A percentile compares a stretch with the other conserved stretches of the same genome.
These are phyloP conservation scores for Galerina marginata DNA, from an alignment of 768 basidiomycete genomes.

Conservation along the genomic window DNA sequence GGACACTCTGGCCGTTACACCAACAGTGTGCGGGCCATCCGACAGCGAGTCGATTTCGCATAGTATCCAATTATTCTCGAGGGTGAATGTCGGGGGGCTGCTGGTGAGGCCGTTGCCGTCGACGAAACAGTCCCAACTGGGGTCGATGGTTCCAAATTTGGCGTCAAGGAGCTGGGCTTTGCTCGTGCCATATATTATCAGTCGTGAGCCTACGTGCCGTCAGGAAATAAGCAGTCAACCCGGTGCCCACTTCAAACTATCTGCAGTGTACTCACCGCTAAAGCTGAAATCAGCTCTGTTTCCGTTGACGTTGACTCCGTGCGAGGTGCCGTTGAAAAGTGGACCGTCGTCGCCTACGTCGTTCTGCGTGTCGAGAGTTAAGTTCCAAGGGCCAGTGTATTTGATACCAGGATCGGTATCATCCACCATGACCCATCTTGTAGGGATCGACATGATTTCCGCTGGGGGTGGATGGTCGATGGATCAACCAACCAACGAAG, in stretches of 20 bases:
- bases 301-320: slow-evolving; percentile 17
- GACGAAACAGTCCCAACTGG: slow-evolving; percentile 21
- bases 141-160: slow-evolving; percentile 13
- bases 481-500: no score
- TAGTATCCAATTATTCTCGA: slow-evolving; percentile 19
- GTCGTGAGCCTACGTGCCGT: slow-evolving; percentile 6
- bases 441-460: no score
- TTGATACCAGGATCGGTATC: slow-evolving; percentile 21
- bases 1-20: slow-evolving; percentile 27
- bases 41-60: slow-evolving; percentile 15
- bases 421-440: slow-evolving; percentile 21
- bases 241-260: not conserved
- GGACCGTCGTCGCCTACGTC: slow-evolving; percentile 22
- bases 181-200: slow-evolving; percentile 10
- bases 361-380: slow-evolving; percentile 18
- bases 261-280: slow-evolving; percentile 15
- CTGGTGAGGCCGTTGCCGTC: slow-evolving; percentile 10
- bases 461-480: no score
- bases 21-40: slow-evolving; percentile 31
- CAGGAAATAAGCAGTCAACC: slow-evolving; percentile 17
- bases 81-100: not conserved
- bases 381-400: slow-evolving; percentile 22
- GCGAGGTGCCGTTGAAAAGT: slow-evolving; percentile 19
- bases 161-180: slow-evolving; percentile 4
- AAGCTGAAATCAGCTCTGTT: slow-evolving; percentile 18